Evolutionary conservation across 441 rosid genomes (phyloP).

Genomic region (Croton laevigatus): DNA sequence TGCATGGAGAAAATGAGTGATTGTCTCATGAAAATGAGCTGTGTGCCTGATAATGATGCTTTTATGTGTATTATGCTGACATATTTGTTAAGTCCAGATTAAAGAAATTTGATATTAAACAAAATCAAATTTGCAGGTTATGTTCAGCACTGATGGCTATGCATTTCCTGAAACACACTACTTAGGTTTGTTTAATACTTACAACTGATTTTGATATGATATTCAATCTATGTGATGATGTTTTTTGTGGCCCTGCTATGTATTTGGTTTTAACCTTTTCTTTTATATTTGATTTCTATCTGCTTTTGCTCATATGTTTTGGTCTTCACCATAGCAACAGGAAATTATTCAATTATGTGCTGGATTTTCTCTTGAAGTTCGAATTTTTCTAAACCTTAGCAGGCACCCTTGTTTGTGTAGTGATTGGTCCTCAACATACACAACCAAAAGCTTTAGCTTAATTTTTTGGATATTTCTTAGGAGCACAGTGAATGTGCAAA

Average conservation of each 20-base stretch:
- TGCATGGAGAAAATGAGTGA: not conserved
- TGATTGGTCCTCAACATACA: not conserved
- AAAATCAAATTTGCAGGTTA: conserved; percentile 59
- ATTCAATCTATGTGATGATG: not conserved
- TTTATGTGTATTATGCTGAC: not conserved
- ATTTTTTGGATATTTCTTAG: conserved; percentile 2
- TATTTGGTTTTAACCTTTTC: not conserved
- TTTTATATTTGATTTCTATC: not conserved
- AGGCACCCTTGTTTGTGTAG: conserved; percentile 1
- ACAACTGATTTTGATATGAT: conserved; percentile 8
- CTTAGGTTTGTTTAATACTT: conserved; percentile 56
- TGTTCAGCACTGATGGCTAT: conserved; percentile 97
- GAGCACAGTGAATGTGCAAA: conserved; percentile 2
- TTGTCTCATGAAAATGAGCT: not conserved
- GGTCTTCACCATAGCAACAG: not conserved
- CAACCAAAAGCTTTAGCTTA: not conserved
- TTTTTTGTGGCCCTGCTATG: not conserved
- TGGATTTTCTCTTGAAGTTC: not conserved
- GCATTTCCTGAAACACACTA: conserved; percentile 89
- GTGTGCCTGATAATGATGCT: not conserved
- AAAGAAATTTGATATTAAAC: conserved; percentile 22
- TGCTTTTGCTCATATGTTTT: not conserved
- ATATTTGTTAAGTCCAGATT: conserved; percentile 16
- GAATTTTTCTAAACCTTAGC: not conserved
- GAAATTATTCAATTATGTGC: not conserved